Conservation (phyloP, 2,329 filamentous ascomycete species). For the Diplodia sapinea region DNA sequence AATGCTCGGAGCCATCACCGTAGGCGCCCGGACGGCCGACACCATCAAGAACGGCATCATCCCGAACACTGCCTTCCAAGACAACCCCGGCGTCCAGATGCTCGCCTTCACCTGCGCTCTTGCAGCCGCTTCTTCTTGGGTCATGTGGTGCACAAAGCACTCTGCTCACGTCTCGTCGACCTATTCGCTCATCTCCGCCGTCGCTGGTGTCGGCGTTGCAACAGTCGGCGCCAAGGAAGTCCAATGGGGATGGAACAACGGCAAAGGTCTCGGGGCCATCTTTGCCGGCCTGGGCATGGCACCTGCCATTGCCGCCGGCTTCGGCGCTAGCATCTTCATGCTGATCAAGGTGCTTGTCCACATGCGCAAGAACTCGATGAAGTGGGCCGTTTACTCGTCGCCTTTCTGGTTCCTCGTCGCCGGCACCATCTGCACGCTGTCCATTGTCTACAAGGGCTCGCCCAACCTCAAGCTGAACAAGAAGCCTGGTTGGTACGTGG, state of each 20-base stretch:
- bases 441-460: constrained; percentile 81
- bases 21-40: constrained; percentile 63
- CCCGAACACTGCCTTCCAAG: constrained; percentile 49
- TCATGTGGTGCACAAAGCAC: constrained; percentile 80
- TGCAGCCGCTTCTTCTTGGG: constrained; percentile 71
- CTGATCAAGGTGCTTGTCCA: constrained; percentile 75
- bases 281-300: constrained; percentile 72
- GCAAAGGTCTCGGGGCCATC: constrained; percentile 68
- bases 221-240: constrained; percentile 62
- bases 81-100: constrained; percentile 54
- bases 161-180: constrained; percentile 69
- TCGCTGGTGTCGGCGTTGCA: constrained; percentile 56
- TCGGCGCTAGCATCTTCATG: constrained; percentile 72
- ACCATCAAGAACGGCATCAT: constrained; percentile 78
- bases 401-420: constrained; percentile 81
- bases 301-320: constrained; percentile 68
- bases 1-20: constrained; percentile 55
- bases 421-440: constrained; percentile 74
- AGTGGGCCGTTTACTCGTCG: constrained; percentile 74
- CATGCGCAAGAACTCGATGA: constrained; percentile 71
- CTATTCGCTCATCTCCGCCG: constrained; percentile 58
- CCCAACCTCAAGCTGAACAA: constrained; percentile 69
- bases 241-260: constrained; percentile 66
- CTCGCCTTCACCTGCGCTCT: constrained; percentile 64
- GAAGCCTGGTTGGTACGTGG: constrained; percentile 72